Evolutionary conservation across 176 grass and related monocot genomes (phyloP), one percentile per base, ranked within the genome.

Genomic region (Avena atlantica): DNA sequence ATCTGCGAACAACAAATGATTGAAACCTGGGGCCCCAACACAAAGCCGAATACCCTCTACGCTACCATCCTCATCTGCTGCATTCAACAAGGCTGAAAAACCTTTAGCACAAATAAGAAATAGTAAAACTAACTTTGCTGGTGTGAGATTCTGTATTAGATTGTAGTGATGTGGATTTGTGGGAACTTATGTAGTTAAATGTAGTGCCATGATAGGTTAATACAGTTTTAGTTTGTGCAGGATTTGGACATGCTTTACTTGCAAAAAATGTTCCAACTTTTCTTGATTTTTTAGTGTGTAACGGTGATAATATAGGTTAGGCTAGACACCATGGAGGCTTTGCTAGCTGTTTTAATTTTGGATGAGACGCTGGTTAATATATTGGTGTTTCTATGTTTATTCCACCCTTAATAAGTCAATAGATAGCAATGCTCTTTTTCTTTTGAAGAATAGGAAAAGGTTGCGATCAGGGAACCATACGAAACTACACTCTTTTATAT

Each of bases 381-480:
- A 70, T 83, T 40, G 4, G 29, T 82, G 14, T 74, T 12, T 20
- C 19, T 67, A 12, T 80, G 16, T 57, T 86, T 55, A 70, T 61
- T 31, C n/a, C 74, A 55, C 53, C 45, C 7, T 37, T 57, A 23
- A 73, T 11, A 52, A 31, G 15, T 23, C 7, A 2, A 21, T 25
- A 36, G 15, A 60, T 77, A 70, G 2, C 72, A 45, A 8, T 42
- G 40, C 40, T 15, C 7, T 29, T 50, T 83, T 11, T 36, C 12
- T 20, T 53, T 68, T 52, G 6, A 16, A 27, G 11, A 51, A 68
- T 45, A 19, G 36, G 2, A 60, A 83, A 73, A 60, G 12, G 16
- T 47, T 37, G 20, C 65, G 11, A 21, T 15, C 19, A 11, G 17
- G 44, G 25, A 4, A 85, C 44, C 19, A 76, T 52, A 76, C 10